phyloP scores from a whole-genome alignment of 2,329 filamentous ascomycete genomes.

The Fusarium brevicatenulatum region DNA sequence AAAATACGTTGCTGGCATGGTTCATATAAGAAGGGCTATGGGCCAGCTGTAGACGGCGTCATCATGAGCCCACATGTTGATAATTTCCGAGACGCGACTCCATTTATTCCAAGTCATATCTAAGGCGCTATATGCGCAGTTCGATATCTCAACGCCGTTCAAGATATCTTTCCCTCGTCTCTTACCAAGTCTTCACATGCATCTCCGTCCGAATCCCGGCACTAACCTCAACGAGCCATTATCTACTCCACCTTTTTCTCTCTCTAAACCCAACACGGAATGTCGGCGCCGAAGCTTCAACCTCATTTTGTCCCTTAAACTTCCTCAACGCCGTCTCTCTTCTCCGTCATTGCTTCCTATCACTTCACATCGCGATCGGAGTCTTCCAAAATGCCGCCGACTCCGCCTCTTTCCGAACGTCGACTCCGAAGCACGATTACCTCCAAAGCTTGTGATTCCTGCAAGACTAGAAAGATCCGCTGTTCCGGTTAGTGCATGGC shows the following conservation, averaged over 20 bases:
- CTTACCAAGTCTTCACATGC: neutral
- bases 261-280: constrained; percentile 13
- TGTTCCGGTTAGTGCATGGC: constrained; percentile 29
- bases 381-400: neutral
- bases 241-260: neutral
- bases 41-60: neutral
- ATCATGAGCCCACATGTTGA: neutral
- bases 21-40: too few relatives aligned
- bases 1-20: too few relatives aligned
- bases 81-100: neutral
- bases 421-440: constrained; percentile 23
- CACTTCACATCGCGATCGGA: neutral
- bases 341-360: neutral
- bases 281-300: constrained; percentile 27
- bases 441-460: constrained; percentile 39
- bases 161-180: neutral
- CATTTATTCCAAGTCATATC: accelerated
- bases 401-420: neutral
- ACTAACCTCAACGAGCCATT: neutral
- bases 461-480: constrained; percentile 37
- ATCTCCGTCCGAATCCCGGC: neutral
- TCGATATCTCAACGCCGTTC: neutral
- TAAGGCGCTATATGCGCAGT: neutral
- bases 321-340: neutral
- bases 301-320: neutral